A percentile compares a stretch with the other conserved stretches of the same genome.
Conservation (phyloP, 108 stramenopile species). For the Skeletonema menzelii region DNA sequence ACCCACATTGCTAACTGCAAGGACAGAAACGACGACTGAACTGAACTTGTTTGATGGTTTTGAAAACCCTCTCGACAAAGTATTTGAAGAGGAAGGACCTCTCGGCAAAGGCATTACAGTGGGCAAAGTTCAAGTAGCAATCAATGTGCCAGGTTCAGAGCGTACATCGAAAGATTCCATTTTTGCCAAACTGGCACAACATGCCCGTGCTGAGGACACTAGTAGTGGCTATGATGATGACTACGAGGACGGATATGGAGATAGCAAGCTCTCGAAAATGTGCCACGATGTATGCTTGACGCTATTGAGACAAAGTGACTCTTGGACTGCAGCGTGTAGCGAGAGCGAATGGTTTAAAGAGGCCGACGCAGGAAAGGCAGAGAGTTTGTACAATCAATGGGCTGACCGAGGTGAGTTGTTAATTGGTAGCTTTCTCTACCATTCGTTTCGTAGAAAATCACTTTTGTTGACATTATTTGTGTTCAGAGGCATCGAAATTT, state of each 20-base stretch:
- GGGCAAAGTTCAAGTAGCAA: slow-evolving; percentile 75
- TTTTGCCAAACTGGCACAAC: slow-evolving; percentile 58
- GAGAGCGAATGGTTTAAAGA: slow-evolving; percentile 65
- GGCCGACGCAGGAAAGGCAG: slow-evolving; percentile 67
- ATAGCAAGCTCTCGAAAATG: slow-evolving; percentile 49
- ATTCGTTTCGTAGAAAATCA: too few species aligned
- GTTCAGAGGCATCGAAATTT: slow-evolving; percentile 69
- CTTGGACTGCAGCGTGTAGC: slow-evolving; percentile 74
- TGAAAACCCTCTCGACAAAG: slow-evolving; percentile 37
- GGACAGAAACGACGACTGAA: background rate
- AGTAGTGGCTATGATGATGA: slow-evolving; percentile 38
- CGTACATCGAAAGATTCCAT: slow-evolving; percentile 51
- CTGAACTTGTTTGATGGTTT: background rate
- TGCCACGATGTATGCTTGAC: slow-evolving; percentile 69
- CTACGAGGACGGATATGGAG: slow-evolving; percentile 43
- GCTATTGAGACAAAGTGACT: slow-evolving; percentile 63
- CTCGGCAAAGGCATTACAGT: slow-evolving; percentile 87
- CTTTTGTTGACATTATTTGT: too few species aligned
- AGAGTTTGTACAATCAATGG: slow-evolving; percentile 68
- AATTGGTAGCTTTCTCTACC: too few species aligned
- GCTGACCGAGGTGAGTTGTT: slow-evolving; percentile 35
- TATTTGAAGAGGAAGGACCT: slow-evolving; percentile 80
- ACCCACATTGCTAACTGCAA: background rate
- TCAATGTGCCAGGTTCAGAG: slow-evolving; percentile 39
- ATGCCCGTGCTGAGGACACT: slow-evolving; percentile 26